Base-by-base conservation (phyloP, 768 basidiomycete genomes). In the Cyclocybe aegerita region DNA sequence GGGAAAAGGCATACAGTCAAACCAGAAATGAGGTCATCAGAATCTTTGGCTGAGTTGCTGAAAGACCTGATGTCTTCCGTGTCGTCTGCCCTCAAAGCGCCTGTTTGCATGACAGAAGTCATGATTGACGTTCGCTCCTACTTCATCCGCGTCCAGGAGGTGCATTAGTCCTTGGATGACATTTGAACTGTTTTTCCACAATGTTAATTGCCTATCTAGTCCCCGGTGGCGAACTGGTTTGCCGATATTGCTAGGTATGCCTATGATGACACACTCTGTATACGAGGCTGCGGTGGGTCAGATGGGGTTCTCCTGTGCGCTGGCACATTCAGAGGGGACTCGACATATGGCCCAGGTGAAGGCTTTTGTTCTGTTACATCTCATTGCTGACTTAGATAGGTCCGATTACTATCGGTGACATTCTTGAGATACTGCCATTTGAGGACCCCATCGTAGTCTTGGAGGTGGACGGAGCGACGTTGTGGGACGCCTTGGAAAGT, bases 391-490 rank as follows among this genome's bases (percentile, higher is more conserved):
- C 31, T 43, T 50, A n/a, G 50, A 14, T 7, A 88, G 89, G 93
- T 0, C 64, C 77, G 30, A 71, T 97, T 45, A 93, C 86, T 4
- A 73, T 97, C 1, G 92, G 93, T 0, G 86, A 97, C 62, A 86
- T 95, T 48, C 61, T 94, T 35, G 93, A 94, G 62, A 93, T 95
- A 14, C 67, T 96, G 29, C 93, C 93, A 0, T 96, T 93, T 52
- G 86, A 89, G 48, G 93, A 96, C 58, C 86, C 92, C 2, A 72
- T 87, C 11, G 79, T 97, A 4, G 90, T 93, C 3, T 58, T 93
- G 9, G 86, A 93, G 64, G 65, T 96, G 11, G 83, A 90, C 55
- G 93, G 93, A 1, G 75, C 79, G 56, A 74, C 83, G 0, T 76
- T 96, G 39, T 94, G 91, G 90, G 83, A 82, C 37, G 83, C 86